Conservation (phyloP, 108 stramenopile species). For the Skeletonema tropicum region DNA sequence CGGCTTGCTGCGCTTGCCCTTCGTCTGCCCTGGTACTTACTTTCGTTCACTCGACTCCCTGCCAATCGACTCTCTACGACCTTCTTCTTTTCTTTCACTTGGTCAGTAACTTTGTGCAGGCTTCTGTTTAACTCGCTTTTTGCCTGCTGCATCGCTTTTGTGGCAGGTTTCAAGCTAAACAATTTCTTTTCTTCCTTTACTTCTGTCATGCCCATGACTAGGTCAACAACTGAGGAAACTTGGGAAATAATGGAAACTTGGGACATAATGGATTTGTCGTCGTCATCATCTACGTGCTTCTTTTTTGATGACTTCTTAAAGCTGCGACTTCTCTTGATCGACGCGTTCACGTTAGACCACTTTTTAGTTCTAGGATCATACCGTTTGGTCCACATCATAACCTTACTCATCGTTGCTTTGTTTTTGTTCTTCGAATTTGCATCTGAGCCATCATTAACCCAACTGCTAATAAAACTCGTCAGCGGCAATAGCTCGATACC, state of each 20-base stretch:
- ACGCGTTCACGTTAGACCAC: not conserved
- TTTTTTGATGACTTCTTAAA: not conserved
- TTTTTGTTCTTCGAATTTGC: not conserved
- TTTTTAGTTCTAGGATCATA: constrained; percentile 1
- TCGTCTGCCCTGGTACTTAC: too few species aligned
- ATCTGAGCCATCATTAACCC: not conserved
- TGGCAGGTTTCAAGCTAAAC: not conserved
- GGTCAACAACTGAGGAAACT: not conserved
- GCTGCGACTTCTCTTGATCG: not conserved
- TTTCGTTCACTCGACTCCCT: not conserved
- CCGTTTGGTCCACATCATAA: not conserved
- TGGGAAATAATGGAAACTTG: not conserved
- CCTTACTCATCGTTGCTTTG: constrained; percentile 5
- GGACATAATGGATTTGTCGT: not conserved
- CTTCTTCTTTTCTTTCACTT: not conserved
- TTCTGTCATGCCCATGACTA: not conserved
- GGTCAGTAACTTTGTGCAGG: not conserved
- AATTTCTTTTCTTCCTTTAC: not conserved
- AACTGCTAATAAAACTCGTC: not conserved
- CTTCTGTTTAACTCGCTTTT: not conserved
- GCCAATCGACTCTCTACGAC: not conserved
- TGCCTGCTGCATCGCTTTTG: not conserved
- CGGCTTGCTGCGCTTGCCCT: too few species aligned
- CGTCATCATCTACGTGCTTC: not conserved
- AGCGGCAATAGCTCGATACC: not conserved